These are phyloP conservation scores for Verticillium albo-atrum DNA, from an alignment of 2,329 filamentous ascomycete species.

Conservation along the genomic window DNA sequence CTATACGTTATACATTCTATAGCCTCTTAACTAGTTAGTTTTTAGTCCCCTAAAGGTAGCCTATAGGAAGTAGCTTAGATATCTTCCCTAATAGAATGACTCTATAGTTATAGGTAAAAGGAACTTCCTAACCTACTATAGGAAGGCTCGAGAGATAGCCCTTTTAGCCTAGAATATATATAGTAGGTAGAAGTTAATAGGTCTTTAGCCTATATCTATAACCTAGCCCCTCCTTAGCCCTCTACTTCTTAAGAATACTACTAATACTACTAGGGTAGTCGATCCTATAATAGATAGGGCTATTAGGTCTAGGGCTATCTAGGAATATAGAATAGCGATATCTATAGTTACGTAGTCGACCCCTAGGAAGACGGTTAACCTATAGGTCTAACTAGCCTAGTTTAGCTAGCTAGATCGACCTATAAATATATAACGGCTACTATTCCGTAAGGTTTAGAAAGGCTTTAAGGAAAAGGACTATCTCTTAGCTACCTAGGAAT, in stretches of 20 bases:
- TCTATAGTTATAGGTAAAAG: neutral
- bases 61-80: too few species aligned
- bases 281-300: neutral
- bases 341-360: neutral
- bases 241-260: too few species aligned
- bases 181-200: too few species aligned
- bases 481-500: too few species aligned
- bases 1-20: neutral
- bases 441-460: too few species aligned
- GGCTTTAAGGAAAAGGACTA: too few species aligned
- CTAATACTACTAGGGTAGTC: neutral
- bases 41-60: conserved; percentile 1
- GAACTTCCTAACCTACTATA: neutral
- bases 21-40: conserved; percentile 1
- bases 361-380: neutral
- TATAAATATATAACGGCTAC: neutral
- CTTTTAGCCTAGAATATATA: neutral
- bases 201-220: too few species aligned
- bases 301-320: neutral
- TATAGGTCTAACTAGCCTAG: neutral
- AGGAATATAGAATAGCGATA: neutral
- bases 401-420: neutral
- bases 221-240: too few species aligned
- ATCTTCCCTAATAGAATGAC: neutral
- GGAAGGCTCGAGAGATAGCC: neutral